These are phyloP conservation scores for Prunus campanulata DNA, from an alignment of 306 rosid genomes.

Conservation along the genomic window DNA sequence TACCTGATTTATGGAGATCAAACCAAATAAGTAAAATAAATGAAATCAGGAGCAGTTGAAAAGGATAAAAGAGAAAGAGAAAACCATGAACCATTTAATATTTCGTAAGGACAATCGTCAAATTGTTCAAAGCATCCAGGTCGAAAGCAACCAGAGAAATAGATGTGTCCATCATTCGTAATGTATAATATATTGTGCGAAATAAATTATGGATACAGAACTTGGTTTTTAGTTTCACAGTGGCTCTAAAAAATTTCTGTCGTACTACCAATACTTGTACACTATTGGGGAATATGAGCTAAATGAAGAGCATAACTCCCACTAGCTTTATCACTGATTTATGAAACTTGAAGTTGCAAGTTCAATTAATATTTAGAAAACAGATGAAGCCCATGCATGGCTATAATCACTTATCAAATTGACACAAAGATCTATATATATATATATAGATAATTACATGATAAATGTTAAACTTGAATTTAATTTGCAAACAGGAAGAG, in stretches of 20 bases:
- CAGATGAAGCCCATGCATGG: background rate
- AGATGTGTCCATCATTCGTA: background rate
- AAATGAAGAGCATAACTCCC: background rate
- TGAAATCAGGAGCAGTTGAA: background rate
- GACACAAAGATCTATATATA: background rate
- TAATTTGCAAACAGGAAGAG: no score
- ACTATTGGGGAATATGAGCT: background rate
- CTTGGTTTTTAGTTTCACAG: background rate
- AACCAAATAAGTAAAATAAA: constrained; percentile 13
- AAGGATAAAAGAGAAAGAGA: background rate
- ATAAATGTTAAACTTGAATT: background rate
- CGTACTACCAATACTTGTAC: background rate
- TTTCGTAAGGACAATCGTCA: constrained; percentile 7
- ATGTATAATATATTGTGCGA: background rate
- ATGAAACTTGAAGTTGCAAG: background rate
- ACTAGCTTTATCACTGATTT: background rate
- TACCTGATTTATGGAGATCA: constrained; percentile 50
- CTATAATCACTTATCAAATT: background rate
- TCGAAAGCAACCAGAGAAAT: constrained; percentile 10
- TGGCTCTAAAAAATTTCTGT: no score
- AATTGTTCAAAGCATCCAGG: constrained; percentile 12
- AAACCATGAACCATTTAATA: background rate
- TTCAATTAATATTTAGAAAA: background rate
- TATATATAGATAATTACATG: background rate
- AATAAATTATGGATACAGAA: background rate